Base-by-base conservation (phyloP, 306 rosid genomes). In the Cyclanthera cordifolia region DNA sequence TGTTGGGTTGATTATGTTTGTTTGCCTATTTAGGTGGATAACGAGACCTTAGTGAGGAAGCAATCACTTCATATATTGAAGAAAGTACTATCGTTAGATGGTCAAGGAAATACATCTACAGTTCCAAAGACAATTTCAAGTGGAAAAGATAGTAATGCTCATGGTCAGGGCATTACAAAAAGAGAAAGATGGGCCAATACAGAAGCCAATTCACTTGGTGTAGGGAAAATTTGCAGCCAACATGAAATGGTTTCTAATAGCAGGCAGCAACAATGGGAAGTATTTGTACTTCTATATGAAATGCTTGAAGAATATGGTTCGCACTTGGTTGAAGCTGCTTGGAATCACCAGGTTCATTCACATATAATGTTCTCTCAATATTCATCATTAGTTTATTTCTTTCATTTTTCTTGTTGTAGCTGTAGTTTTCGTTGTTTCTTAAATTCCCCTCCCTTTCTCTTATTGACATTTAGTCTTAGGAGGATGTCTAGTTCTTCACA, bases 221-320 rank as follows among this genome's bases (percentile, higher is more conserved):
- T 92, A 47, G 90, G 93, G 76, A 75, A 81, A 71, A 69, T 84
- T 71, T 79, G 80, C 9, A 78, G 75, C 54, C 74, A 76, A 69
- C 80, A 75, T 60, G 87, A 80, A 63, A 64, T 73, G 69, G 69
- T 67, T 65, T 77, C 76, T 43, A 78, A 80, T 77, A 73, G 81
- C 79, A 80, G 76, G 79, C 87, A 82, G 81, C 87, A 85, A 71
- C 81, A 77, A 69, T 92, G 98, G 96, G 89, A 83, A 72, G 98
- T 89, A 25, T 92, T 89, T 70, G 79, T 89, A 43, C 90, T 92
- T 74, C 73, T 92, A 49, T 89, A 92, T 74, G 98, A 92, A 77
- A 92, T 92, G 96, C 98, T 92, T 67, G 98, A 92, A 81, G 98
- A 89, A 80, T 92, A 82, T 84, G 98, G 96, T 64, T 89, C 93